A percentile compares a stretch with the other conserved stretches of the same genome.
phyloP scores from a whole-genome alignment of 208 protist genomes.

The Trypanosoma melophagium region DNA sequence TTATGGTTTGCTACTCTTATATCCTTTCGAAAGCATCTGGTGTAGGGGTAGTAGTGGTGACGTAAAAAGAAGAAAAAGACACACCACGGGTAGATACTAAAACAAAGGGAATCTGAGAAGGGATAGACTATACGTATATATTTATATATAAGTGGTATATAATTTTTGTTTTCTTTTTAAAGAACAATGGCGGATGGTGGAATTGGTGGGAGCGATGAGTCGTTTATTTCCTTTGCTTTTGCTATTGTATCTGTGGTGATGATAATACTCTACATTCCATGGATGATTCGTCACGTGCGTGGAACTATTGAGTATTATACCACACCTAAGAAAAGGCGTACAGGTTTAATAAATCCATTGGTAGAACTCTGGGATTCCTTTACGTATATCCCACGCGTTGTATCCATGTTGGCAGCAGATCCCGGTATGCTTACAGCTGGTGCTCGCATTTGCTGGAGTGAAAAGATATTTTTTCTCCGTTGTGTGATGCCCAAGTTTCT shows the following conservation, averaged over 20 bases:
- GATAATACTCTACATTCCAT: constrained; percentile 88
- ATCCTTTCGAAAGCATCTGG: background rate
- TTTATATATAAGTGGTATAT: background rate
- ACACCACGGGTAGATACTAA: too few relatives aligned
- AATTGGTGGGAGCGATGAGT: constrained; percentile 81
- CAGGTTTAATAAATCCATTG: constrained; percentile 48
- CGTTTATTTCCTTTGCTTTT: constrained; percentile 88
- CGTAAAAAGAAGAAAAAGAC: too few relatives aligned
- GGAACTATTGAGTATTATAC: constrained; percentile 61
- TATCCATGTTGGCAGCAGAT: constrained; percentile 38
- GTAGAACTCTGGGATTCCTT: constrained; percentile 65
- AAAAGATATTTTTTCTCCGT: constrained; percentile 81
- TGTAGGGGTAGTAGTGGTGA: background rate
- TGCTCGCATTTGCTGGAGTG: constrained; percentile 62
- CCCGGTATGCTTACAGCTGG: constrained; percentile 58
- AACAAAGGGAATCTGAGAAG: too few relatives aligned
- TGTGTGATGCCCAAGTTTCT: constrained; percentile 84
- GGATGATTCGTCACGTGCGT: constrained; percentile 63
- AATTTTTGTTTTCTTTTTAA: background rate
- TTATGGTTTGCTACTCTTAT: background rate
- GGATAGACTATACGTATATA: too few relatives aligned
- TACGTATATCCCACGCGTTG: constrained; percentile 58
- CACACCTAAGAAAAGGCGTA: constrained; percentile 49
- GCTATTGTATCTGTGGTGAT: constrained; percentile 82
- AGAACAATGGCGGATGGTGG: constrained; percentile 49